Evolutionary conservation across 768 basidiomycete species (phyloP).

Genomic region (Trametes meyenii): DNA sequence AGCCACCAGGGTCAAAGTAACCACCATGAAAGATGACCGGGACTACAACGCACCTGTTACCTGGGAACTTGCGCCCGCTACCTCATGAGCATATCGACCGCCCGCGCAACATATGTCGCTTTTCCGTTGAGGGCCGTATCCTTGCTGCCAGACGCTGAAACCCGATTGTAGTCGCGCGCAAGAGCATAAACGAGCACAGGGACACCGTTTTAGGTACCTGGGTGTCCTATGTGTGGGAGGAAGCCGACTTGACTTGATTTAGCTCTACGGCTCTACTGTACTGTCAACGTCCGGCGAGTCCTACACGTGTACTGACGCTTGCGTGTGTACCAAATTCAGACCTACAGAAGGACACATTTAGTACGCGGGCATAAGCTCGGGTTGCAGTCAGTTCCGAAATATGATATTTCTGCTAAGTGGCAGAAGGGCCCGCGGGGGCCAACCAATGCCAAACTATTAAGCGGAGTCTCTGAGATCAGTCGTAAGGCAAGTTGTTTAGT

Average conservation of each 20-base stretch:
- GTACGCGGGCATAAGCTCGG: too few species aligned
- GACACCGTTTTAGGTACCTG: conserved; percentile 21
- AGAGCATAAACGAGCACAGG: conserved; percentile 40
- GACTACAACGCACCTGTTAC: conserved; percentile 60
- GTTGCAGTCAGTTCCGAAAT: too few species aligned
- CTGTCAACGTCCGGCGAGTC: too few species aligned
- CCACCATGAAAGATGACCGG: conserved; percentile 28
- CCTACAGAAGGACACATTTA: too few species aligned
- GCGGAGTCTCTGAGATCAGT: too few species aligned
- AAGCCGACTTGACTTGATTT: conserved; percentile 3
- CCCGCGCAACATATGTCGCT: conserved; percentile 45
- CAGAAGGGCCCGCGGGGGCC: too few species aligned
- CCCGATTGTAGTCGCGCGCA: conserved; percentile 36
- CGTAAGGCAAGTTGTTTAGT: too few species aligned
- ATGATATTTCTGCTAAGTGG: too few species aligned
- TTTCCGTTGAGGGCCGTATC: conserved; percentile 45
- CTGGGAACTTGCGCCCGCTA: conserved; percentile 48
- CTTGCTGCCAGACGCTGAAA: conserved; percentile 35
- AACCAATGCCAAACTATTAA: too few species aligned
- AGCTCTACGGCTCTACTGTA: too few species aligned
- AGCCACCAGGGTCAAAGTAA: conserved; percentile 34
- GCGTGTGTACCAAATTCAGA: too few species aligned
- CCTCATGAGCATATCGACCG: conserved; percentile 54
- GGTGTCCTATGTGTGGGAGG: conserved; percentile 32
- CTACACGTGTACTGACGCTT: too few species aligned